Base-by-base conservation (phyloP, 805 yeast species). In the Cyberlindnera samutprakarnensis region DNA sequence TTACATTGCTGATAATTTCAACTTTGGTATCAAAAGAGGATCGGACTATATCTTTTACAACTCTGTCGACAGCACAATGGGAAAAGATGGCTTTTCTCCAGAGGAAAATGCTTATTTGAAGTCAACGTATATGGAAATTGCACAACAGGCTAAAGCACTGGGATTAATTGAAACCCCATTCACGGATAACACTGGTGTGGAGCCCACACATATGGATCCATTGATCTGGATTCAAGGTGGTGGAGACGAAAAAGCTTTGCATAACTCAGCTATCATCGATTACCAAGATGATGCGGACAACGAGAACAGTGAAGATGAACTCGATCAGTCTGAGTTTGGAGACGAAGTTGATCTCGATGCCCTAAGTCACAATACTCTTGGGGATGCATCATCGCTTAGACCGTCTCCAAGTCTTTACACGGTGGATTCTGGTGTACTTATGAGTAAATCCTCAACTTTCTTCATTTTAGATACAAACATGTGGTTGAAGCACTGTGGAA, bases 401-500 rank as follows among this genome's bases (percentile, higher is more conserved):
- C 22, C 21, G 3, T 32, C 35, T 9, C 28, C 35, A 15, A 6
- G 28, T 28, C 15, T 36, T 35, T 20, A 35, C 32, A 25, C 41
- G 18, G 35, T 37, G 11, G 44, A 41, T 11, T 31, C 42, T 15
- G 44, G 44, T 6, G 28, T 37, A n/a, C 28, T 31, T 19, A 35
- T 41, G 14, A 38, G 39, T 9, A 35, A 34, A 16, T 14, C 28
- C 1, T 25, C 30, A 14, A 41, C 44, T 1, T 37, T 14, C 20
- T 41, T 41, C 33, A 71, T 84, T 1, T 60, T 82, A 35, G 94
- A 82, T 54, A 81, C 92, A 2, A 81, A 83, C 42, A 73, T 80
- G 36, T 82, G 90, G 88, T 59, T 82, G 41, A 78, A 81, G 46
- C 88, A 80, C 47, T 80, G 87, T 52, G 94, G 90, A 2, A 67